Evolutionary conservation across 2,329 filamentous ascomycete species (phyloP).

Genomic region (Gyromitra esculenta): DNA sequence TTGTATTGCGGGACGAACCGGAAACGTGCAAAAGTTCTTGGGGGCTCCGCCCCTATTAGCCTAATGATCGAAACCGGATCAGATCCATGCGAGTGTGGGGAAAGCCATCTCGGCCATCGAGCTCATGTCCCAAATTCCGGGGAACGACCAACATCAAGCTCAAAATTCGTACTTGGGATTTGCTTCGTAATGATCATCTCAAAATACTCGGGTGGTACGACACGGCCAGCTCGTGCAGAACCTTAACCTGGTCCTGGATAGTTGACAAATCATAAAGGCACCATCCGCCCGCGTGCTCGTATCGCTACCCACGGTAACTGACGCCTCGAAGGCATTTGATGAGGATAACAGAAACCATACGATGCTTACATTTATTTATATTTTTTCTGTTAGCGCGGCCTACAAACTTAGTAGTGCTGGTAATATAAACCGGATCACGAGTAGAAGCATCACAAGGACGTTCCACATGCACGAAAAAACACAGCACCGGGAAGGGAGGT

Average conservation of each 20-base stretch:
- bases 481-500: too few species aligned
- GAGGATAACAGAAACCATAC: neutral
- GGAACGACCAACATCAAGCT: slow-evolving; percentile 5
- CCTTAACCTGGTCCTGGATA: slow-evolving; percentile 17
- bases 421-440: neutral
- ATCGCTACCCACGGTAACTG: slow-evolving; percentile 8
- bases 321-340: neutral
- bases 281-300: slow-evolving; percentile 5
- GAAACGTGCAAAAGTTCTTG: neutral
- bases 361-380: neutral
- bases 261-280: slow-evolving; percentile 38
- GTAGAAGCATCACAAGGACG: slow-evolving; percentile 1
- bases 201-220: slow-evolving; percentile 32
- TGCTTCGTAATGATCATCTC: slow-evolving; percentile 21
- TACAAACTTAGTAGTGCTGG: neutral
- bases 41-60: slow-evolving; percentile 2
- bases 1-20: slow-evolving; percentile 9
- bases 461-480: slow-evolving; percentile 18
- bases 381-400: neutral
- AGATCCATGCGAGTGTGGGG: slow-evolving; percentile 15
- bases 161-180: slow-evolving; percentile 6
- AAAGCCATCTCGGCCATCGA: slow-evolving; percentile 10
- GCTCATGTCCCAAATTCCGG: neutral
- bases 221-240: neutral
- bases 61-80: slow-evolving; percentile 19